phyloP scores from a whole-genome alignment of 2,329 filamentous ascomycete genomes.

The Neonectria punicea region DNA sequence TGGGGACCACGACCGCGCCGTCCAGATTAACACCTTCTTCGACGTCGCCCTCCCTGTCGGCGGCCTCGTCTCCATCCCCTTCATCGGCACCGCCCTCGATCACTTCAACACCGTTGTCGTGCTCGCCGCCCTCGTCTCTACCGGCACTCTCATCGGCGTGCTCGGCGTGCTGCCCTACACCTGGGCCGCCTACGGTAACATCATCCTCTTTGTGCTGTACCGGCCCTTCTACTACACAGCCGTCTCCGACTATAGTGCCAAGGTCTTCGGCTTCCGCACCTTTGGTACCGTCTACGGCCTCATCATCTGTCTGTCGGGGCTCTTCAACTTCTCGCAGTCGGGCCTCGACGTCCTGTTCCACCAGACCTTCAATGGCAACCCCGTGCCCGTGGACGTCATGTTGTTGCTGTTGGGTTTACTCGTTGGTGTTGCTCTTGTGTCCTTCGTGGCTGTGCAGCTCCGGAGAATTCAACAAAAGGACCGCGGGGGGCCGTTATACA shows the following conservation, averaged over 20 bases:
- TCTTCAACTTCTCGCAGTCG: constrained; percentile 86
- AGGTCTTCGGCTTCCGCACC: constrained; percentile 91
- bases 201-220: constrained; percentile 84
- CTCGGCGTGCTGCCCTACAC: constrained; percentile 76
- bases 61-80: constrained; percentile 85
- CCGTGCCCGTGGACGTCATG: constrained; percentile 79
- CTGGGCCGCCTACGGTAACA: constrained; percentile 79
- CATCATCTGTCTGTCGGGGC: constrained; percentile 85
- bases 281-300: constrained; percentile 95
- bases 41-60: constrained; percentile 82
- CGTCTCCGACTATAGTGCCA: constrained; percentile 88
- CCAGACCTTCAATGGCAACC: constrained; percentile 75
- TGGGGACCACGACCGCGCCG: constrained; percentile 67
- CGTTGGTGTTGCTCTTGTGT: constrained; percentile 73
- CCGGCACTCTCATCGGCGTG: constrained; percentile 79
- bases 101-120: constrained; percentile 78
- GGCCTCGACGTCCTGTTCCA: constrained; percentile 84
- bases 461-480: constrained; percentile 46
- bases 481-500: constrained; percentile 38
- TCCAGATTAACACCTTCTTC: constrained; percentile 83
- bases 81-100: constrained; percentile 85
- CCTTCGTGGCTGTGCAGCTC: constrained; percentile 66
- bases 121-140: constrained; percentile 74
- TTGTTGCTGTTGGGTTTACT: constrained; percentile 70
- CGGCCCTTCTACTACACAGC: constrained; percentile 92